Evolutionary conservation across 768 basidiomycete genomes (phyloP), one percentile per base, ranked within the genome.

Genomic region (Boletellus sp.): DNA sequence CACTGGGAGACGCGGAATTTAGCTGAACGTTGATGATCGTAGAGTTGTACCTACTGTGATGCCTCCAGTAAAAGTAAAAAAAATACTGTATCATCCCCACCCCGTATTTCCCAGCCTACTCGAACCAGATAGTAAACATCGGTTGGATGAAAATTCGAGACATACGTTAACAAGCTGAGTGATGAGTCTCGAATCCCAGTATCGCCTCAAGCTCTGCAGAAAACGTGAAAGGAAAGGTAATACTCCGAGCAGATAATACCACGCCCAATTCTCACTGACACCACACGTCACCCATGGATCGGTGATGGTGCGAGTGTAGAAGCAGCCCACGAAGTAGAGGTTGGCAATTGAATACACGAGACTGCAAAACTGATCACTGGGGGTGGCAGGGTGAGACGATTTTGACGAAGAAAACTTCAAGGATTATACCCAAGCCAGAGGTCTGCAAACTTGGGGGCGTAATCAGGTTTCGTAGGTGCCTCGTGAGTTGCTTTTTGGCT

Each of bases 101-200:
- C 3, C 70, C 74, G 57, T 94, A 96, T 70, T 94, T 94, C 3
- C 92, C 93, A 9, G 81, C 93, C 93, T 94, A 54, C 42, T 20
- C 32, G 34, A 42, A 45, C 38, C 15, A 46, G 20, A 34, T 31
- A 35, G 31, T 55, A 28, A 50, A 12, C 15, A 52, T 16, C 6
- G 32, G 23, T 42, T n/a, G 48, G 16, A 33, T 26, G 33, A 38
- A 45, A 15, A 31, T 16, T 24, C 20, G 10, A 3, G 12, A 64
- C 80, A 47, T 43, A 90, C 94, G 63, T 99, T 99, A 61, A 97
- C 79, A 37, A 97, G 66, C 74, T 98, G 95, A 0, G 86, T 87
- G 16, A 71, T 55, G 34, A 85, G 65, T 33, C 73, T 72, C 2
- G 92, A 90, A 62, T 97, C 96, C 40, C 69, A 70, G 63, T 87